phyloP scores from a whole-genome alignment of 2,329 filamentous ascomycete species.

The Immersiporthe knoxdaviesiana region DNA sequence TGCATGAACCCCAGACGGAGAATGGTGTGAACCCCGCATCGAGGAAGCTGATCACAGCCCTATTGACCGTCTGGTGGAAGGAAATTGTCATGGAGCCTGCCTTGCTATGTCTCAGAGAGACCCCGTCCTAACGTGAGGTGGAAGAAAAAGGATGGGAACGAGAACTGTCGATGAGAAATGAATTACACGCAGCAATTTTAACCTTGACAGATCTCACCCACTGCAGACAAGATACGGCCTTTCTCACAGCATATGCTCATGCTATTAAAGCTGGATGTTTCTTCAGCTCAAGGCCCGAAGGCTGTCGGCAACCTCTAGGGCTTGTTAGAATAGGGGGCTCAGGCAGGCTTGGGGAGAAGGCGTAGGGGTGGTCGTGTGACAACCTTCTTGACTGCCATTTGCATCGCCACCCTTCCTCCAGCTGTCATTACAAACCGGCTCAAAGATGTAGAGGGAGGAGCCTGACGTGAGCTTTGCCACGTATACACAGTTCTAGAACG shows the following conservation, averaged over 20 bases:
- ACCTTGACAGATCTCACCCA: neutral
- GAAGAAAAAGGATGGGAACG: neutral
- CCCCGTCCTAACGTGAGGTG: neutral
- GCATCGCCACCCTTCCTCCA: neutral
- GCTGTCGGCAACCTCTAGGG: neutral
- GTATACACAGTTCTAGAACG: neutral
- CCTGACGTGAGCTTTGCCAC: slow-evolving; percentile 1
- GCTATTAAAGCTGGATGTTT: neutral
- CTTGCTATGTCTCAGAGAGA: neutral
- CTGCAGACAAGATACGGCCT: neutral
- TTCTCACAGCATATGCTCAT: neutral
- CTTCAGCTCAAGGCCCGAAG: neutral
- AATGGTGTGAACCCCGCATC: neutral
- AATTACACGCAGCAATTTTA: too few relatives aligned
- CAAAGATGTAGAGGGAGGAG: too few relatives aligned
- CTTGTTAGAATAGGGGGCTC: neutral
- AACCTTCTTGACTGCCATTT: neutral
- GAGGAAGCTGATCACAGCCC: neutral
- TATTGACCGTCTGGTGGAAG: too few relatives aligned
- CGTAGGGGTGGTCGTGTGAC: slow-evolving; percentile 1
- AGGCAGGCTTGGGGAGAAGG: neutral
- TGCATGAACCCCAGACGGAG: neutral
- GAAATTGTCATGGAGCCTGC: neutral
- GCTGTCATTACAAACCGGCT: too few relatives aligned
- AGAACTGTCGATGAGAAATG: too few relatives aligned